Conservation (phyloP, 1,139 yeast genomes). For the Sugiyamaella xylanicola region DNA sequence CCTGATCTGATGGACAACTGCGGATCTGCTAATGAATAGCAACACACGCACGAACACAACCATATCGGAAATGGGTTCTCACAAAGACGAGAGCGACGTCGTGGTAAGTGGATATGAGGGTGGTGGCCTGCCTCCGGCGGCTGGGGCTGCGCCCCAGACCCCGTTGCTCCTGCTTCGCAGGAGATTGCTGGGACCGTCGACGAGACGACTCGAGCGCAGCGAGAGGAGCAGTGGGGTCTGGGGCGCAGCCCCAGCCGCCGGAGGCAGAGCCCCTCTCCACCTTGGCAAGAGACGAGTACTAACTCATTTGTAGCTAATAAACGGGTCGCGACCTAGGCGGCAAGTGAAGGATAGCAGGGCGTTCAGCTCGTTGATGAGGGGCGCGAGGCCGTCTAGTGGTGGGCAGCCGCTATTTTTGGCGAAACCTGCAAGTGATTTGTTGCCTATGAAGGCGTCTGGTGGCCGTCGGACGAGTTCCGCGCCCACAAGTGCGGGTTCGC, state of each 20-base stretch:
- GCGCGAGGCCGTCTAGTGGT: neutral
- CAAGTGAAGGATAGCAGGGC: neutral
- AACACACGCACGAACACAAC: neutral
- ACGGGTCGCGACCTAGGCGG: conserved; percentile 7
- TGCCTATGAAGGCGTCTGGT: neutral
- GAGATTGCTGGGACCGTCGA: too few relatives aligned
- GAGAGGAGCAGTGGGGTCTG: too few relatives aligned
- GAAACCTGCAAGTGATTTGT: conserved; percentile 2
- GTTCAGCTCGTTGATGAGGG: conserved; percentile 10
- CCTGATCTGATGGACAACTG: conserved; percentile 1
- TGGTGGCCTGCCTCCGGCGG: neutral
- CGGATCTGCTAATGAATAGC: neutral
- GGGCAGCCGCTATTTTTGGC: conserved; percentile 3
- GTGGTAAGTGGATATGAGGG: conserved; percentile 6
- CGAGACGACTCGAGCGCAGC: too few relatives aligned
- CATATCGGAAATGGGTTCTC: conserved; percentile 3
- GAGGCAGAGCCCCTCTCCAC: neutral
- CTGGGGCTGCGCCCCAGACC: conserved; percentile 1
- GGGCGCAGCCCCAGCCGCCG: too few relatives aligned
- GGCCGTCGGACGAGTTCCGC: neutral
- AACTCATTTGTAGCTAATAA: conserved; percentile 6
- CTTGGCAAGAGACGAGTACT: neutral
- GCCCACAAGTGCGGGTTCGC: neutral
- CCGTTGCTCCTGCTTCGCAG: neutral
- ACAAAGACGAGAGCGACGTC: conserved; percentile 13